Percentiles rank a stretch among this genome's conserved stretches.
Conservation (phyloP, 805 yeast species). For the Hanseniaspora pseudoguilliermondii region DNA sequence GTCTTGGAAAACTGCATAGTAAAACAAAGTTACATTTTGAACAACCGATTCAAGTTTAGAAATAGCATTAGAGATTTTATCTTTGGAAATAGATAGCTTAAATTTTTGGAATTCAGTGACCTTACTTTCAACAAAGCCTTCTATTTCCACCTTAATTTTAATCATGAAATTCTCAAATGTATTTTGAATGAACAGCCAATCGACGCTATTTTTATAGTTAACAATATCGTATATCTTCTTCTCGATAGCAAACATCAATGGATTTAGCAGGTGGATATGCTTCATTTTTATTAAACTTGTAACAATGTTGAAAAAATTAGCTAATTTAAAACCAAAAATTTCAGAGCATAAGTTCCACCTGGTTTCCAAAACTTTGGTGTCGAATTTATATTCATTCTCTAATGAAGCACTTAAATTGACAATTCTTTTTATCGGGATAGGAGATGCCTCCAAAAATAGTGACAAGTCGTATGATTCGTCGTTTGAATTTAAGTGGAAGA, state of each 20-base stretch:
- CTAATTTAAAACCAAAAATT: constrained; percentile 25
- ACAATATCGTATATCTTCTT: constrained; percentile 10
- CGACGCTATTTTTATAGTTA: neutral
- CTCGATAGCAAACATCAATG: constrained; percentile 16
- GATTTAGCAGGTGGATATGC: constrained; percentile 23
- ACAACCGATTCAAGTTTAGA: constrained; percentile 34
- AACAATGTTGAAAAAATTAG: constrained; percentile 22
- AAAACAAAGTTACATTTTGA: constrained; percentile 36
- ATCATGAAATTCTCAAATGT: constrained; percentile 15
- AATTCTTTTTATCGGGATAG: constrained; percentile 19
- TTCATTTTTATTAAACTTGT: constrained; percentile 25
- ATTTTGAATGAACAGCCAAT: neutral
- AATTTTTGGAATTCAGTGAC: constrained; percentile 31
- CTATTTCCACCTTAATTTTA: constrained; percentile 15
- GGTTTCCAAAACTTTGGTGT: constrained; percentile 3
- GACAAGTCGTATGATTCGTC: constrained; percentile 27
- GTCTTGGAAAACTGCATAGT: constrained; percentile 16
- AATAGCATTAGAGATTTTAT: constrained; percentile 20
- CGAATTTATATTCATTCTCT: neutral
- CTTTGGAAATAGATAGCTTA: constrained; percentile 33
- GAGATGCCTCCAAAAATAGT: constrained; percentile 29
- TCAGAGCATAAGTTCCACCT: constrained; percentile 13
- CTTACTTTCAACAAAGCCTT: constrained; percentile 28
- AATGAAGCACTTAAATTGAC: constrained; percentile 8
- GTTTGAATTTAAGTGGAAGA: constrained; percentile 36